A percentile compares a stretch with the other conserved stretches of the same genome.
Conservation (phyloP, 2,329 filamentous ascomycete species). For the Fusarium graminum region DNA sequence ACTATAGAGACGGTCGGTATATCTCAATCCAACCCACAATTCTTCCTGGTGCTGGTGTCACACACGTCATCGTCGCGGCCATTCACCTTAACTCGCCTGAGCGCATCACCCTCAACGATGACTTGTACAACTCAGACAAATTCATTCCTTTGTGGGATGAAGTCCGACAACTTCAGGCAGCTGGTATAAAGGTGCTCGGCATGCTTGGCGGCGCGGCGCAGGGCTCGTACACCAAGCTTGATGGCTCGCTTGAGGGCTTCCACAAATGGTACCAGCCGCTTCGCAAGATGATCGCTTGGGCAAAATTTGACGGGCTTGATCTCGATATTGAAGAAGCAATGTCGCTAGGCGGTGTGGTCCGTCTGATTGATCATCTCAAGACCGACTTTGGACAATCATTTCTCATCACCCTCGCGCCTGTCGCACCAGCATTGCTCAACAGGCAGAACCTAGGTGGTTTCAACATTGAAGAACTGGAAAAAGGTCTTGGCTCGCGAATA, state of each 20-base stretch:
- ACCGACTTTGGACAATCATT: constrained; percentile 76
- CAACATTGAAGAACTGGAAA: constrained; percentile 78
- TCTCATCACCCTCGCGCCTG: constrained; percentile 82
- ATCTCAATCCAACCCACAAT: constrained; percentile 65
- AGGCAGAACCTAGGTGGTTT: constrained; percentile 79
- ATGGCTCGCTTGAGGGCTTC: constrained; percentile 71
- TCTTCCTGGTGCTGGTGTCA: constrained; percentile 62
- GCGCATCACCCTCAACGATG: constrained; percentile 81
- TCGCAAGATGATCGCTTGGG: constrained; percentile 69
- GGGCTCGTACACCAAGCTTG: constrained; percentile 72
- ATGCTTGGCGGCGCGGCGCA: constrained; percentile 87
- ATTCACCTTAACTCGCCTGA: constrained; percentile 80
- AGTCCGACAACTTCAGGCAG: constrained; percentile 74
- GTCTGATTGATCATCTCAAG: constrained; percentile 74
- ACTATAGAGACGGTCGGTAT: constrained; percentile 56
- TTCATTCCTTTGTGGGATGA: constrained; percentile 83
- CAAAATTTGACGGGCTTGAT: constrained; percentile 76
- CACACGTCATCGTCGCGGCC: constrained; percentile 85
- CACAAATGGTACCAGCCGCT: constrained; percentile 80
- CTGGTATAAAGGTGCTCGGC: constrained; percentile 80
- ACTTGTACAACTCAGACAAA: constrained; percentile 71
- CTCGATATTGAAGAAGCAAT: constrained; percentile 82
- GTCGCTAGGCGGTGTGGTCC: constrained; percentile 72
- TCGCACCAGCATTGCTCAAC: constrained; percentile 75
- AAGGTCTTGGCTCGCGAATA: constrained; percentile 71